Percentiles rank a stretch among this genome's conserved stretches.
These are phyloP conservation scores for Macrocystidia cucumis DNA, from an alignment of 1,284 basidiomycete species.

Conservation along the genomic window DNA sequence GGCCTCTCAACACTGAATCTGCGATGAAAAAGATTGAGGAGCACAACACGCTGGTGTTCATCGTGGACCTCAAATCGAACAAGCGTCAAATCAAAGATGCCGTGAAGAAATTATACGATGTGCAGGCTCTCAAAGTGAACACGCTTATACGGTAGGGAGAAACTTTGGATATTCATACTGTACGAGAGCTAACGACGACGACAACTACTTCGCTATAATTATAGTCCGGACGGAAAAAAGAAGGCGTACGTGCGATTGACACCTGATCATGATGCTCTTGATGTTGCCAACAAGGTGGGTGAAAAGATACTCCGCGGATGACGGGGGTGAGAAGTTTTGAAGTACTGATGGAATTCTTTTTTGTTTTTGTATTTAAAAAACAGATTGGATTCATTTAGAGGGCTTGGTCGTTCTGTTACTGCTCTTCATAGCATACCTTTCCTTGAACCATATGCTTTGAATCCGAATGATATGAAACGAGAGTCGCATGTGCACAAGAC, in stretches of 20 bases:
- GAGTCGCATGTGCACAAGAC: too few species aligned
- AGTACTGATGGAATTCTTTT: background rate
- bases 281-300: slow-evolving; percentile 97
- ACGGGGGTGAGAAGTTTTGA: too few species aligned
- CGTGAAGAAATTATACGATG: slow-evolving; percentile 98
- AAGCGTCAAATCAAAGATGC: slow-evolving; percentile 99
- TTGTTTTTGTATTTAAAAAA: background rate
- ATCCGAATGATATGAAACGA: too few species aligned
- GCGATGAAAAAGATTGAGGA: slow-evolving; percentile 99
- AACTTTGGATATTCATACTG: background rate
- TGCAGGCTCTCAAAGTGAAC: slow-evolving; percentile 94
- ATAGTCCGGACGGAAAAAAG: slow-evolving; percentile 96
- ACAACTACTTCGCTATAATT: slow-evolving; percentile 3
- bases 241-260: slow-evolving; percentile 98
- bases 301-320: too few species aligned
- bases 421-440: too few species aligned
- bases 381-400: slow-evolving; percentile 17
- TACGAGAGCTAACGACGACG: background rate
- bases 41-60: slow-evolving; percentile 98
- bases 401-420: too few species aligned
- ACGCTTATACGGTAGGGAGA: slow-evolving; percentile 86
- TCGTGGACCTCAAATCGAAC: slow-evolving; percentile 92
- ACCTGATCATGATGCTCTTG: slow-evolving; percentile 93
- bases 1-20: slow-evolving; percentile 77
- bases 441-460: too few species aligned